Percentiles rank a stretch among this genome's conserved stretches.
Conservation (phyloP, 116 monocot genomes). For the Phalaenopsis hybrid region DNA sequence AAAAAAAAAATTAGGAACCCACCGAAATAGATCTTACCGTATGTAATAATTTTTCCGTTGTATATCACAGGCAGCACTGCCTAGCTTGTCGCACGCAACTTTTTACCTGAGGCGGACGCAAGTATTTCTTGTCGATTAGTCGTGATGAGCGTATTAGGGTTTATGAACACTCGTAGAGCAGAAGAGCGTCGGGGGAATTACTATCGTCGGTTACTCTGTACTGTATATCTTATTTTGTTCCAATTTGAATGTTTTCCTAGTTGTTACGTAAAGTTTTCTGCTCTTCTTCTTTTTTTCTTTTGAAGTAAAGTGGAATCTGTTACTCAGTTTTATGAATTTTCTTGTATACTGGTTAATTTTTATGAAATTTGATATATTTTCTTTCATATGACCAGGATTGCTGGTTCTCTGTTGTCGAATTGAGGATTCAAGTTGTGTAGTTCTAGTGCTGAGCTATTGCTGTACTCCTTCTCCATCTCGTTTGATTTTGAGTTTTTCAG, state of each 20-base stretch:
- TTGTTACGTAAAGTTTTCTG: too few species aligned
- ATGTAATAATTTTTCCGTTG: too few species aligned
- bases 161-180: not conserved
- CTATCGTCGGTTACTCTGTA: not conserved
- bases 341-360: not conserved
- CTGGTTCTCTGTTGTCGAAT: not conserved
- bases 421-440: not conserved
- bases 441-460: not conserved
- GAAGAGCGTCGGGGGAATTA: not conserved
- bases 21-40: too few species aligned
- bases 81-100: too few species aligned
- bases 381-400: not conserved
- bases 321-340: not conserved
- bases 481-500: not conserved
- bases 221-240: not conserved
- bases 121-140: too few species aligned
- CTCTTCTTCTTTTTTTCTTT: not conserved
- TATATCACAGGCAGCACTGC: too few species aligned
- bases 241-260: not conserved
- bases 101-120: too few species aligned
- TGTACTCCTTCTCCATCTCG: not conserved
- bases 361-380: too few species aligned
- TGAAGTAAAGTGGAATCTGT: not conserved
- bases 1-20: too few species aligned
- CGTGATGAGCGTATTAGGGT: not conserved